Conservation (phyloP, 2,329 filamentous ascomycete species). For the Sarocladium oryzae region DNA sequence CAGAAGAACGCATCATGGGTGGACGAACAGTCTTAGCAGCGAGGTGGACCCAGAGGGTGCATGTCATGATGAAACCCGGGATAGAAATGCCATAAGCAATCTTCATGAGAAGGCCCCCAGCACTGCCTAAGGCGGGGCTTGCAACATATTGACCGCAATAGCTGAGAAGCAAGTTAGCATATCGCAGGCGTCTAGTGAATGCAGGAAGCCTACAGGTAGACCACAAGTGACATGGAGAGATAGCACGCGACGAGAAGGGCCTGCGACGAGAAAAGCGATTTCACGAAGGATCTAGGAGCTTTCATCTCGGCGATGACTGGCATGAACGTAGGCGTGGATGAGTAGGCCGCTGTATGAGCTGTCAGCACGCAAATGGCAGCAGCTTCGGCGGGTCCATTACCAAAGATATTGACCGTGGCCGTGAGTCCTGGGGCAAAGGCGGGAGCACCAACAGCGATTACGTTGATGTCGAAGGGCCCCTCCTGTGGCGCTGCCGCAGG, state of each 20-base stretch:
- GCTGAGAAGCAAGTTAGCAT: too few relatives aligned
- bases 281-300: conserved; percentile 13
- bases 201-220: conserved; percentile 15
- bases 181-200: too few relatives aligned
- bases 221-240: conserved; percentile 13
- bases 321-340: conserved; percentile 18
- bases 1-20: too few relatives aligned
- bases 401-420: conserved; percentile 19
- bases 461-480: conserved; percentile 24
- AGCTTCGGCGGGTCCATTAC: conserved; percentile 10
- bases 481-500: conserved; percentile 12
- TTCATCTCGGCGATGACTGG: conserved; percentile 20
- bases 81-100: conserved; percentile 19
- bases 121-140: conserved; percentile 33
- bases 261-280: conserved; percentile 16
- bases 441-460: conserved; percentile 16
- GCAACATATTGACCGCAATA: conserved; percentile 37
- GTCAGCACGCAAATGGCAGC: not conserved
- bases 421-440: conserved; percentile 18
- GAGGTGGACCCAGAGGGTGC: conserved; percentile 19
- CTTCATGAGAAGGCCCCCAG: conserved; percentile 16
- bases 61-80: conserved; percentile 19
- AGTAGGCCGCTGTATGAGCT: conserved; percentile 13
- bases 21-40: conserved; percentile 16
- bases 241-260: conserved; percentile 13